Evolutionary conservation across 2,329 filamentous ascomycete species (phyloP), one percentile per base, ranked within the genome.

Genomic region (Cryphonectria japonica): DNA sequence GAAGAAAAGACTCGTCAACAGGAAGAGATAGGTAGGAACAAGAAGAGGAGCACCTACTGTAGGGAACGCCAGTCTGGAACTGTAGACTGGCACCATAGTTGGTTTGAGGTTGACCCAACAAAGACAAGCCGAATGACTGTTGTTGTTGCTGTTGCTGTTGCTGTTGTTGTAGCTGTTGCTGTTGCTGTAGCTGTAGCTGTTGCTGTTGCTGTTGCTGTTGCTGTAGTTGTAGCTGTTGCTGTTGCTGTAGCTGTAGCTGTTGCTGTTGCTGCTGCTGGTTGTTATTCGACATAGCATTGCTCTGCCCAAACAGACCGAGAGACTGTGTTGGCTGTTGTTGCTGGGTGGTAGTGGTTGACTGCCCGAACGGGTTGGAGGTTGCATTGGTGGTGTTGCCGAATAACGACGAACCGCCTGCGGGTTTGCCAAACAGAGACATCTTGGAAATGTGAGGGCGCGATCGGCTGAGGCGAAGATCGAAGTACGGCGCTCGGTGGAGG

Each of bases 31-130:
- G 32, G 22, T 32, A n/a, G 32, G 43, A 22, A 46, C 19, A 50
- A 37, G 46, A 46, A 43, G 46, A 19, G 26, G 16, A 37, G 39
- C 19, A 72, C 71, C 9, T 83, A 87, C 86, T 83, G 59, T 69
- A 69, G n/a, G 59, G 54, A 16, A 59, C 60, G 59, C 67, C 84
- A 1, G 85, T 85, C 71, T 87, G 85, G 85, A 86, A 88, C 75
- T 87, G 78, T 11, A 85, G 87, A 74, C 80, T 84, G 16, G 83
- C 84, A 19, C 85, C 75, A 46, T 68, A 46, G 32, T 73, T 76
- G 26, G 61, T 70, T 66, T 77, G 76, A 26, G 72, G 71, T 66
- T 77, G 77, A 29, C 75, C 75, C 39, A 77, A 66, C 1, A 72
- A 60, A 43, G 73, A 72, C 46, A 72, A 68, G 50, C 68, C 70